These are phyloP conservation scores for Eimeria tenella DNA, from an alignment of 169 alveolate genomes.

Conservation along the genomic window DNA sequence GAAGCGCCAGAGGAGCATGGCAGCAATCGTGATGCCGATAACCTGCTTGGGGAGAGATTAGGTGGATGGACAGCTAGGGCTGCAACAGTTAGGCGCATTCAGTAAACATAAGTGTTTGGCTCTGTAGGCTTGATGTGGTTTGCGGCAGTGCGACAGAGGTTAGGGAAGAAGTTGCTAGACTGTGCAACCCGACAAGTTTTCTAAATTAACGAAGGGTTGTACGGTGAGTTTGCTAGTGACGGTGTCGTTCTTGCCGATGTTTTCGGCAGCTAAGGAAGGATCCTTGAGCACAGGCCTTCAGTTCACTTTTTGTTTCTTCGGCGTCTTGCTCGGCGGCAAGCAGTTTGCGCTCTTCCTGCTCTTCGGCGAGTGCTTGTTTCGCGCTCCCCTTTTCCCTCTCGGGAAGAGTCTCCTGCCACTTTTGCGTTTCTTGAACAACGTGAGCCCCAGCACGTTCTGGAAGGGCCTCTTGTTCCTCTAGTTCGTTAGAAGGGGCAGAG, in stretches of 20 bases:
- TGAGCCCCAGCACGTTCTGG: background rate
- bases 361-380: background rate
- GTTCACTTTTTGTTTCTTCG: background rate
- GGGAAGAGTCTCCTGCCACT: background rate
- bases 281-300: constrained; percentile 32
- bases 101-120: no score
- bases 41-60: no score
- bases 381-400: background rate
- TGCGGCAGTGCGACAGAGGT: no score
- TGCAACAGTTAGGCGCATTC: no score
- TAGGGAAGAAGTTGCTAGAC: no score
- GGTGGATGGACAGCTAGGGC: no score
- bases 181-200: no score
- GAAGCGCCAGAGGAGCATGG: no score
- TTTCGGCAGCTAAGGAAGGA: constrained; percentile 59
- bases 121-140: no score
- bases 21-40: no score
- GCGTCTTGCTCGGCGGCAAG: constrained; percentile 37
- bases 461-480: background rate
- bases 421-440: background rate
- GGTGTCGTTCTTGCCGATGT: background rate
- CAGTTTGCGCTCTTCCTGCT: constrained; percentile 31
- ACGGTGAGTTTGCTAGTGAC: no score
- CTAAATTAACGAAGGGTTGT: no score
- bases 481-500: background rate